Percentiles rank a stretch among this genome's conserved stretches.
Conservation (phyloP, 441 rosid species). For the Aquilaria agallochum region DNA sequence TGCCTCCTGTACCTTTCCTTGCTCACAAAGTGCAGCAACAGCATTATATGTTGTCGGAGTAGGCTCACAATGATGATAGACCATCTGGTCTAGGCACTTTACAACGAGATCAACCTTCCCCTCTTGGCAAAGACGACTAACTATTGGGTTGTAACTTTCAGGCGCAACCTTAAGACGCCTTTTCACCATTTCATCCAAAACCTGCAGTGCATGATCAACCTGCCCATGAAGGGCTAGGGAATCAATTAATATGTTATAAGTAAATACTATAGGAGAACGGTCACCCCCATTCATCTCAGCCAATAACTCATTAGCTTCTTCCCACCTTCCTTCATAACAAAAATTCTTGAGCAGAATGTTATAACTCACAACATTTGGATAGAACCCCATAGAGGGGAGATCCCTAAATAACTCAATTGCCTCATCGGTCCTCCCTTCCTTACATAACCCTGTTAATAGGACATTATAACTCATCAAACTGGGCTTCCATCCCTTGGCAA, state of each 20-base stretch:
- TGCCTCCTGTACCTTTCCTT: constrained; percentile 57
- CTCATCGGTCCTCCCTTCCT: constrained; percentile 75
- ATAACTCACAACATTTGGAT: constrained; percentile 65
- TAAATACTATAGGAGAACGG: constrained; percentile 52
- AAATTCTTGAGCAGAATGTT: constrained; percentile 70
- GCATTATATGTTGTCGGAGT: constrained; percentile 80
- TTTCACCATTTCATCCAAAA: constrained; percentile 57
- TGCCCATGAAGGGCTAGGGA: constrained; percentile 75
- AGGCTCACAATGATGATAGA: constrained; percentile 44
- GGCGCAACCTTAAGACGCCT: constrained; percentile 49
- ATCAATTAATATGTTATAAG: constrained; percentile 64
- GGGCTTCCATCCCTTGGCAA: constrained; percentile 55
- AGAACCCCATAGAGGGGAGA: constrained; percentile 63
- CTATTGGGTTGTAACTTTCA: constrained; percentile 69
- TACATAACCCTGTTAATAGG: constrained; percentile 69
- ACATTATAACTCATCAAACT: constrained; percentile 78
- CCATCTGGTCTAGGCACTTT: constrained; percentile 69
- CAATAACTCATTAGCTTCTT: constrained; percentile 60
- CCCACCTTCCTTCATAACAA: constrained; percentile 75
- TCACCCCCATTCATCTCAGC: constrained; percentile 78
- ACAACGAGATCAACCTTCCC: constrained; percentile 62
- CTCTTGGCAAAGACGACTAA: constrained; percentile 52
- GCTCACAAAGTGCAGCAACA: constrained; percentile 49
- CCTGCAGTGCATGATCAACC: constrained; percentile 56
- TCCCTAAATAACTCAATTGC: constrained; percentile 57